Conservation (phyloP, 257 asterid genomes). For the Solanum ossicruentum region DNA sequence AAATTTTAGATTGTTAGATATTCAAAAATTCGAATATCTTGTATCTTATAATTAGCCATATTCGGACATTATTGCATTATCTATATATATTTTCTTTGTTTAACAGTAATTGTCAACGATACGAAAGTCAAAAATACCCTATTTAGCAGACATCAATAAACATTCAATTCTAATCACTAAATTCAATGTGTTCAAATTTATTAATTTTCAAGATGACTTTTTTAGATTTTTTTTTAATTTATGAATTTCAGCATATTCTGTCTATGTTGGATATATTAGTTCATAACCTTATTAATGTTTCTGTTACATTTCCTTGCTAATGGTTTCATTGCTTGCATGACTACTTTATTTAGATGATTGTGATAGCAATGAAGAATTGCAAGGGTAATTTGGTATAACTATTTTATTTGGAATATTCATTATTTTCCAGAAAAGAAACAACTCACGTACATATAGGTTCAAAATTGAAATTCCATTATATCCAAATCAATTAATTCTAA, state of each 20-base stretch:
- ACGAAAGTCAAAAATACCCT: background rate
- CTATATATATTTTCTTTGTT: too few species aligned
- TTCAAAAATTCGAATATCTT: too few species aligned
- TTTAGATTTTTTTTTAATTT: background rate
- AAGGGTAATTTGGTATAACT: too few species aligned
- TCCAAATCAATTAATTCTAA: background rate
- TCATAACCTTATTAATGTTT: background rate
- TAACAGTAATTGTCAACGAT: too few species aligned
- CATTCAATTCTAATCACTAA: background rate
- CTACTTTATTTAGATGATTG: background rate
- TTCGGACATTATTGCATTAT: background rate
- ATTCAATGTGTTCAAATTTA: background rate
- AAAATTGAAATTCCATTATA: background rate
- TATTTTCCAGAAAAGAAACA: background rate
- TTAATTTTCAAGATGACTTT: background rate
- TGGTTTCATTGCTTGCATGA: background rate
- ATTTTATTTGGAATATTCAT: too few species aligned
- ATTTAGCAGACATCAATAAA: background rate
- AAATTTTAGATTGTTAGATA: too few species aligned
- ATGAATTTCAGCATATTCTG: background rate
- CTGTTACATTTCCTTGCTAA: background rate
- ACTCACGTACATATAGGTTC: background rate
- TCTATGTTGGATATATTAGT: background rate
- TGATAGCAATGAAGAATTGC: background rate
- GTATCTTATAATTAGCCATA: too few species aligned